Base-by-base conservation (phyloP, 257 asterid genomes). In the Salvia hispanica region DNA sequence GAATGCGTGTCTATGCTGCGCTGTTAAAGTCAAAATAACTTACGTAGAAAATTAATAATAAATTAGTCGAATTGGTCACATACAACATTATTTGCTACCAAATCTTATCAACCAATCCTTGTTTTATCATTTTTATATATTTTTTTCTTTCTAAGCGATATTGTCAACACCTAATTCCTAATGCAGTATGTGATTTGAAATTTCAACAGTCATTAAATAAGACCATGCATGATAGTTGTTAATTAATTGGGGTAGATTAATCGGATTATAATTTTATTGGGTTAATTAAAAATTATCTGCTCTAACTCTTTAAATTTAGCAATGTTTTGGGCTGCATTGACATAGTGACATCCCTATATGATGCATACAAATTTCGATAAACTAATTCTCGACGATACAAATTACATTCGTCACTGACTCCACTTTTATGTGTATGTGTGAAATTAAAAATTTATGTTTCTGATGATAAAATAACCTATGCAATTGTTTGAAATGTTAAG, bases 101-200 rank as follows among this genome's bases (percentile, higher is more conserved):
- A 71, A 71, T 53, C 69, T 66, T 48, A 71, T 34, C 75, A 71
- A 71, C 63, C 57, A 52, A 37, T 40, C 47, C 21, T 18, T 28
- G 14, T 36, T 47, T 34, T 69, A 14, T 69, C 9, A 45, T 67
- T n/a, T 28, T 15, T 37, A 8, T 15, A 14, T 50, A 15, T 33
- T 56, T 45, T 11, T 28, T 59, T 11, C 40, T 56, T 40, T 6
- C 6, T 40, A 57, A 45, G 48, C 47, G 16, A 16, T 16, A 18
- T 48, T 21, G 60, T 70, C 80, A 70, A 76, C 60, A 64, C 76
- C 73, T 76, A 65, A 70, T 70, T 67, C 51, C 70, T 74, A 45
- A 59, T 74, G 36, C 42, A 2, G 8, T 34, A 37, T 43, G 31
- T 9, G 21, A 21, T 25, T 33, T 21, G 58, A 21, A 53, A 25